Base-by-base conservation (phyloP, 2,329 filamentous ascomycete genomes). In the Pyrenochaeta sp. region DNA sequence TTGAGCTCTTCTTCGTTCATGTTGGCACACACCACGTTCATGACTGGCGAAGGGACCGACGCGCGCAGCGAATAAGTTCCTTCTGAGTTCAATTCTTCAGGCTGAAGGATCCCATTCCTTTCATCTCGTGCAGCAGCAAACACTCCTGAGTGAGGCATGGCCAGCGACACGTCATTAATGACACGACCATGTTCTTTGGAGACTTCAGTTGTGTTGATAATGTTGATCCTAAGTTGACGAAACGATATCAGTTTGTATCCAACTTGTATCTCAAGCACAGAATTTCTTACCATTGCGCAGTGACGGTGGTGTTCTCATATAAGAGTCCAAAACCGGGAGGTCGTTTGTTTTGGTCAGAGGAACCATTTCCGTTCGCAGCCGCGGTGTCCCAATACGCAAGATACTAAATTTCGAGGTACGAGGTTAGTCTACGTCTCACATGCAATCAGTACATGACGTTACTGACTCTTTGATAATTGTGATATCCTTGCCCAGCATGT, bases 81-180 rank as follows among this genome's bases (percentile, higher is more conserved):
- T 8, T 91, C 82, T 0, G 90, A 90, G 50, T 82, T 78, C 2
- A 83, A 71, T 25, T 84, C 80, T 50, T 76, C 75, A 0, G 91
- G 91, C 66, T 94, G 91, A 8, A 91, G 76, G 30, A 95, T 91
- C 0, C 78, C 73, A 67, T 94, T 94, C 8, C 77, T 72, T 0
- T 81, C 76, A 63, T 89, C 81, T 8, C 81, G 84, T 0, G 89
- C 88, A 0, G 91, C 91, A 12, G 81, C 76, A 34, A 90, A 87
- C 0, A 95, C 83, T 0, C 89, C 87, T 0, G 88, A 82, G 66
- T 95, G 91, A 0, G 91, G 91, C 84, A 93, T 89, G 0, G 90
- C 90, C 64, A 93, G 82, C 0, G 89, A 91, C 27, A 92, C 86
- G 62, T 93, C 93, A 72, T 93, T 91, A 67, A 94, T 80, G 37